Percentiles rank a stretch among this genome's conserved stretches.
Evolutionary conservation across 805 yeast species (phyloP).

Genomic region (Myxozyma melibiosi): DNA sequence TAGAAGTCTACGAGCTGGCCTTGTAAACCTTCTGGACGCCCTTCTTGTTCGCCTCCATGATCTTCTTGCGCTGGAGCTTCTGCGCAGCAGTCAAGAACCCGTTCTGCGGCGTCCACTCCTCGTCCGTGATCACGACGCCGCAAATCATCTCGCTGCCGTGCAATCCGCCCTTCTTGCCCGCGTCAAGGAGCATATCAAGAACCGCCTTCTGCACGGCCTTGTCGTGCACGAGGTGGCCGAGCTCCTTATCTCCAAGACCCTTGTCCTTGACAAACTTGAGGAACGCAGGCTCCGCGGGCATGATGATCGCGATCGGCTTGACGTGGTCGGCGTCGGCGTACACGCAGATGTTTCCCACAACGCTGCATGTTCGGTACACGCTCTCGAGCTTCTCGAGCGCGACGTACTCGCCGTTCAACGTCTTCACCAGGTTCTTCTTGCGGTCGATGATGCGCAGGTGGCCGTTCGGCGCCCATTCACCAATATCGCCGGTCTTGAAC

Average conservation of each 20-base stretch:
- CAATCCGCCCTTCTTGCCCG: constrained; percentile 81
- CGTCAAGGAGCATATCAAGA: constrained; percentile 60
- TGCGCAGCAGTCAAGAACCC: constrained; percentile 95
- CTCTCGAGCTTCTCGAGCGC: constrained; percentile 95
- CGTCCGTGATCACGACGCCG: constrained; percentile 76
- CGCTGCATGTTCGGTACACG: constrained; percentile 78
- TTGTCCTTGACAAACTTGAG: constrained; percentile 60
- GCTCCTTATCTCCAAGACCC: constrained; percentile 53
- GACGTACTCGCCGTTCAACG: constrained; percentile 94
- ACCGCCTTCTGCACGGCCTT: constrained; percentile 58
- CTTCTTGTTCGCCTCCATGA: constrained; percentile 66
- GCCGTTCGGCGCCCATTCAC: constrained; percentile 85
- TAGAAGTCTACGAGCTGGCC: constrained; percentile 15
- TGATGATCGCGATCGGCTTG: constrained; percentile 88
- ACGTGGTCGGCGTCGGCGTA: constrained; percentile 87
- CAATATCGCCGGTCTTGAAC: constrained; percentile 97
- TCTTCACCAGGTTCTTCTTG: constrained; percentile 93
- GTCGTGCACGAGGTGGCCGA: constrained; percentile 56
- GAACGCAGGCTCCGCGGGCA: constrained; percentile 73
- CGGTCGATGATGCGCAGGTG: constrained; percentile 85
- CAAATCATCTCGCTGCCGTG: constrained; percentile 81
- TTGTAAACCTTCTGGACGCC: constrained; percentile 68
- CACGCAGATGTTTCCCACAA: constrained; percentile 81
- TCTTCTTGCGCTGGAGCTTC: constrained; percentile 91
- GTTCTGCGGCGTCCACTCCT: constrained; percentile 97